Percentiles rank a stretch among this genome's conserved stretches.
Evolutionary conservation across 2,329 filamentous ascomycete genomes (phyloP).

Genomic region (Thelonectria olida): DNA sequence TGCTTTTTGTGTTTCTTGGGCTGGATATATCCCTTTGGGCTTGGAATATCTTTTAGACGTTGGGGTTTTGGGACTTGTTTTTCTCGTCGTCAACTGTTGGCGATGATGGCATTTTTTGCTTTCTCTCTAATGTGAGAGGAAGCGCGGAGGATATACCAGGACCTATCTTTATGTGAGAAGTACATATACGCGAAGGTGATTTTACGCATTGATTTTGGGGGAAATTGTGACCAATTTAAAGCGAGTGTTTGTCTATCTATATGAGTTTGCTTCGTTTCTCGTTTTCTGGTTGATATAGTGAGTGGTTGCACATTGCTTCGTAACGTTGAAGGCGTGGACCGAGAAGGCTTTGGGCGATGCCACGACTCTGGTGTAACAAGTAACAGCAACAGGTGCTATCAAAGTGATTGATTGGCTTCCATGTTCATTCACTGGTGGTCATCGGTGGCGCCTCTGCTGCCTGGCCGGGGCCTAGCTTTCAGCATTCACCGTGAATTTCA

Average conservation of each 20-base stretch:
- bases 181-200: conserved; percentile 22
- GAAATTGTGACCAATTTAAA: conserved; percentile 9
- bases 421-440: too few species aligned
- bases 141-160: conserved; percentile 37
- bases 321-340: too few species aligned
- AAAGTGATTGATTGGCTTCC: too few species aligned
- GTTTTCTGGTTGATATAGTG: too few species aligned
- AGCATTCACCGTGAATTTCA: not conserved
- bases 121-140: conserved; percentile 19
- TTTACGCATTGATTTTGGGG: conserved; percentile 3
- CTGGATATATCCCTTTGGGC: conserved; percentile 17
- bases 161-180: conserved; percentile 13
- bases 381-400: too few species aligned
- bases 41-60: conserved; percentile 15
- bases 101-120: not conserved
- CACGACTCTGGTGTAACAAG: too few species aligned
- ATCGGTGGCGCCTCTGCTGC: conserved; percentile 6
- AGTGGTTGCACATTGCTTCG: not conserved
- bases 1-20: conserved; percentile 8
- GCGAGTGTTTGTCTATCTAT: not conserved
- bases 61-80: not conserved
- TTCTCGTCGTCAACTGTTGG: not conserved
- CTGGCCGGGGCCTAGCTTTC: not conserved
- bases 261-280: too few species aligned
- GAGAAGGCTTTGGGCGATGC: too few species aligned